Evolutionary conservation across 1,284 basidiomycete species (phyloP).

Genomic region (Blastosporella zonata): DNA sequence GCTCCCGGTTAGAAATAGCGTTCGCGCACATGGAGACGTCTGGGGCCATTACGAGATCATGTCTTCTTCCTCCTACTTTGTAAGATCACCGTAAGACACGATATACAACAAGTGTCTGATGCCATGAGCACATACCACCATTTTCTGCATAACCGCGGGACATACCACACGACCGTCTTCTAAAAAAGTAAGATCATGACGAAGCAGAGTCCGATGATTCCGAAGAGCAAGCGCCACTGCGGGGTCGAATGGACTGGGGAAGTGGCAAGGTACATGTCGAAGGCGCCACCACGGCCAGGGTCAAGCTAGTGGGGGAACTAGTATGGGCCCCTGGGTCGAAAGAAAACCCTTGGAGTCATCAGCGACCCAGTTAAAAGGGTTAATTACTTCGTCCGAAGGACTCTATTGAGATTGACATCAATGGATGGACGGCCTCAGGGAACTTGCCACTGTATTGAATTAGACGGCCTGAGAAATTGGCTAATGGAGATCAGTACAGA

Average conservation of each 20-base stretch:
- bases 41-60: too few species aligned
- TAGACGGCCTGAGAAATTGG: neutral
- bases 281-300: neutral
- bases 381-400: neutral
- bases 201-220: neutral
- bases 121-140: neutral
- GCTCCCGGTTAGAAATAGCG: neutral
- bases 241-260: neutral
- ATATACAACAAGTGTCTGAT: neutral
- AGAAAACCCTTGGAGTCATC: too few species aligned
- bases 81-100: slow-evolving; percentile 4
- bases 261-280: neutral
- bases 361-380: too few species aligned
- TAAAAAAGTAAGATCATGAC: too few species aligned
- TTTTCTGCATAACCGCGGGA: too few species aligned
- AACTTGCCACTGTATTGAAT: neutral
- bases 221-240: neutral
- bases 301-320: too few species aligned
- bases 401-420: neutral
- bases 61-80: neutral
- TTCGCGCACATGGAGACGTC: neutral
- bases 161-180: too few species aligned
- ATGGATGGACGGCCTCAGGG: neutral
- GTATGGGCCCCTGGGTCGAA: too few species aligned
- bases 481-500: neutral